These are phyloP conservation scores for Globisporangium splendens DNA, from an alignment of 352 stramenopile species.

Conservation along the genomic window DNA sequence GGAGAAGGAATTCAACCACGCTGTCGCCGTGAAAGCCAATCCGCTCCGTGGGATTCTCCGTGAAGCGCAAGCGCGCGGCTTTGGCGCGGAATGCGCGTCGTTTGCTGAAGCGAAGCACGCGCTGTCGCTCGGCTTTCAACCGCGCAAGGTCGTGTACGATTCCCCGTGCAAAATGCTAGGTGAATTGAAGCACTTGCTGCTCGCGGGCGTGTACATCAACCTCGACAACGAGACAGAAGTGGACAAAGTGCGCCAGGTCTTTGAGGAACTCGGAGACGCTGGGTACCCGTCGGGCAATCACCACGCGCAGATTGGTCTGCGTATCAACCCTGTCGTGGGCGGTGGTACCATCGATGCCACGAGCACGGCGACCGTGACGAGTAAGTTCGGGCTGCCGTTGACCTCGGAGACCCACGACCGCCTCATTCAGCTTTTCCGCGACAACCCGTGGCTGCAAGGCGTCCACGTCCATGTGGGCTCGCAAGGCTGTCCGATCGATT, in stretches of 20 bases:
- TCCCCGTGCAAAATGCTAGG: slow-evolving; percentile 88
- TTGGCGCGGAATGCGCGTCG: slow-evolving; percentile 82
- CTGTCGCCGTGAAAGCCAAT: slow-evolving; percentile 81
- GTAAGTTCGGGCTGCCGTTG: slow-evolving; percentile 90
- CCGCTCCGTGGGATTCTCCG: slow-evolving; percentile 61
- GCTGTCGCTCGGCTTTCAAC: slow-evolving; percentile 66
- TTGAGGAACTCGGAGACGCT: slow-evolving; percentile 31
- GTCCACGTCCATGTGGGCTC: slow-evolving; percentile 90
- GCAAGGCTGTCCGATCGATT: slow-evolving; percentile 79
- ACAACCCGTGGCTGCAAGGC: slow-evolving; percentile 82
- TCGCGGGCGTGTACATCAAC: slow-evolving; percentile 87
- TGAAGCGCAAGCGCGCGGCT: slow-evolving; percentile 38
- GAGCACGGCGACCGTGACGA: slow-evolving; percentile 85
- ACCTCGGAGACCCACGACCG: slow-evolving; percentile 44
- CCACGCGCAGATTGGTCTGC: slow-evolving; percentile 73
- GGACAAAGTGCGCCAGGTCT: slow-evolving; percentile 59
- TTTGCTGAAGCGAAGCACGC: slow-evolving; percentile 80
- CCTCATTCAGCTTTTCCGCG: slow-evolving; percentile 52
- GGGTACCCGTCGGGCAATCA: slow-evolving; percentile 25
- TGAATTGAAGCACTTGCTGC: slow-evolving; percentile 80
- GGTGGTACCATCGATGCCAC: slow-evolving; percentile 80
- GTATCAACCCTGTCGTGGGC: slow-evolving; percentile 91
- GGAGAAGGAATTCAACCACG: slow-evolving; percentile 68
- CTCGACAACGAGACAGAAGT: slow-evolving; percentile 91
- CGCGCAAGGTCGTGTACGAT: slow-evolving; percentile 87